Base-by-base conservation (phyloP, 2,329 filamentous ascomycete genomes). In the Sporothrix globosa region DNA sequence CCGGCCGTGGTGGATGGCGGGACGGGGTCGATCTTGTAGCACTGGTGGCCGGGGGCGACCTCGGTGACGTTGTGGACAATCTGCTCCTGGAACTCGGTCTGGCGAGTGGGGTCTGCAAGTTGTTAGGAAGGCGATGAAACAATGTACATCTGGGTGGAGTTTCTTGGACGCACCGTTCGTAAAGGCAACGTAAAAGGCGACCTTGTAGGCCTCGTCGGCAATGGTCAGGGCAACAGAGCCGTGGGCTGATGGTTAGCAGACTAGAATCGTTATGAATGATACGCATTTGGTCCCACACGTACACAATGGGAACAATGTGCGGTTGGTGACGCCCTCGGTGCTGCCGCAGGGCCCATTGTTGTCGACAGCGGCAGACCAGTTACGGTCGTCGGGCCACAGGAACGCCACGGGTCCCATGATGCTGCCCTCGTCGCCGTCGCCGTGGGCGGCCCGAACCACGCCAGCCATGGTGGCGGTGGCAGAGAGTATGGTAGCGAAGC, bases 381-480 rank as follows among this genome's bases (percentile, higher is more conserved):
- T 76, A 34, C 85, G 81, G 74, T 86, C 82, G 2, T 78, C 76
- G 0, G 85, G 85, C 85, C 86, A 87, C 69, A 87, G 77, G 74
- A 87, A 86, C 27, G 84, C 84, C 17, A 84, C 84, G 2, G 85
- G 84, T 6, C 85, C 85, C 83, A 86, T 86, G 30, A 76, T 68
- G n/a, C 74, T 76, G 13, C 78, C 78, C 67, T 78, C 74, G 4
- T 71, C 72, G 34, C 74, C 75, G 21, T 78, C 71, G 7, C 78
- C 79, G 24, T 73, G 73, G 10, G 66, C 71, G 14, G 72, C 71
- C n/a, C 14, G 41, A 13, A 63, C 70, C 30, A 70, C 27, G 46
- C 65, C 67, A 44, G 10, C 11, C 3, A 44, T 44, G 41, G 41
- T 4, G 11, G 41, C 14, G 41, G 14, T 44, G 41, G 41, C 9